phyloP scores from a whole-genome alignment of 2,329 filamentous ascomycete genomes.

The Hortaea sp. region DNA sequence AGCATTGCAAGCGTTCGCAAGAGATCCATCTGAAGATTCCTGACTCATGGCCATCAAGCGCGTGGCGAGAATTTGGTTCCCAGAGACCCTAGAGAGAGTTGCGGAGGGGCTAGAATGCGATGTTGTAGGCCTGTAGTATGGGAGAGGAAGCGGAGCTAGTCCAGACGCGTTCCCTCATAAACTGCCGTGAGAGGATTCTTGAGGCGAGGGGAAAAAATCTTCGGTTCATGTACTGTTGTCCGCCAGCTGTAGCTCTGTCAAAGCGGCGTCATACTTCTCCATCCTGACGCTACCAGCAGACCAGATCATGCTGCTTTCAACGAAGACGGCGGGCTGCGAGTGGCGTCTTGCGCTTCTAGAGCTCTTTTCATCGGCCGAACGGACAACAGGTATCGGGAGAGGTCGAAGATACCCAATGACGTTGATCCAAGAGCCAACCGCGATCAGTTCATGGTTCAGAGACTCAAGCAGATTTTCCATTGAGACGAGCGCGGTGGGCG shows the following conservation, averaged over 20 bases:
- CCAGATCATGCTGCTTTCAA: constrained; percentile 75
- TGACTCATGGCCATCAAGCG: constrained; percentile 29
- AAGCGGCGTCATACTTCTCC: constrained; percentile 56
- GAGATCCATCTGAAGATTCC: too few species aligned
- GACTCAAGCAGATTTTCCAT: constrained; percentile 60
- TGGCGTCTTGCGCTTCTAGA: background rate
- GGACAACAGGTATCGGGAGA: background rate
- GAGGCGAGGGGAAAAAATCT: too few species aligned
- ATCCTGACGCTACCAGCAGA: constrained; percentile 63
- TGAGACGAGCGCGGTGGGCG: constrained; percentile 51
- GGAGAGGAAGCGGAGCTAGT: constrained; percentile 18
- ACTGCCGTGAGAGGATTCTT: constrained; percentile 16
- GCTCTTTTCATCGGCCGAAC: background rate
- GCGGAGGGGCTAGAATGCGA: background rate
- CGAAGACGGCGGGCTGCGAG: constrained; percentile 14
- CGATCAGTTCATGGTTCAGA: constrained; percentile 52
- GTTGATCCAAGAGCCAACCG: constrained; percentile 79
- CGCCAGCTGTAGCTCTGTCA: constrained; percentile 25
- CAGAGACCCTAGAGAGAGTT: constrained; percentile 7
- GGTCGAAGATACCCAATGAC: constrained; percentile 60
- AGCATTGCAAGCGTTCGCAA: too few species aligned
- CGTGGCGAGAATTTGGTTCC: constrained; percentile 30
- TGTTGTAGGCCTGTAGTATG: too few species aligned
- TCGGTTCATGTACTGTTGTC: too few species aligned
- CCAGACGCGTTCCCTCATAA: constrained; percentile 14